These are phyloP conservation scores for Teunomyces pallodes DNA, from an alignment of 805 yeast genomes.

Conservation along the genomic window DNA sequence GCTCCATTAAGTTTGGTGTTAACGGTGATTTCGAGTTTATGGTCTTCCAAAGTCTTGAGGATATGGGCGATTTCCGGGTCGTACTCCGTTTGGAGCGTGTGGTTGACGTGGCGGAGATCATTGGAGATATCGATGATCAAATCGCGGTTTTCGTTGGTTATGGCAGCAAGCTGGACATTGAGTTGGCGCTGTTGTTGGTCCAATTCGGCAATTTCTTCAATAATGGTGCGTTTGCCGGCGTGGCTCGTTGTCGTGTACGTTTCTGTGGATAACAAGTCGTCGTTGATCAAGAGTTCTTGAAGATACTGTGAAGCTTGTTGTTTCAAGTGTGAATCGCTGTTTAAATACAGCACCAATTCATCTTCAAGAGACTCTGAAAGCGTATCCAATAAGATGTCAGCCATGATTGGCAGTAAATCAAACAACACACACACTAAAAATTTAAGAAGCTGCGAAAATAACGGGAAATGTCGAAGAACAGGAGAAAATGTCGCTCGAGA, in stretches of 20 bases:
- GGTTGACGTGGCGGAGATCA: constrained; percentile 30
- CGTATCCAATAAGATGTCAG: constrained; percentile 32
- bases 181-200: constrained; percentile 53
- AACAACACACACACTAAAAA: neutral
- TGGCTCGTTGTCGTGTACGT: constrained; percentile 38
- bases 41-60: constrained; percentile 10
- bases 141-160: constrained; percentile 42
- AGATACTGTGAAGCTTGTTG: constrained; percentile 29
- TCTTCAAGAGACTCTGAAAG: constrained; percentile 28
- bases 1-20: constrained; percentile 21
- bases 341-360: constrained; percentile 16
- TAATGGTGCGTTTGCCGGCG: constrained; percentile 35
- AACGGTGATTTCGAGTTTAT: constrained; percentile 15
- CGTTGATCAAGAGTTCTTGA: constrained; percentile 45
- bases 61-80: constrained; percentile 14
- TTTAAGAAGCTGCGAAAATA: no score
- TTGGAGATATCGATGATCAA: constrained; percentile 42
- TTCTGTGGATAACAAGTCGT: constrained; percentile 46
- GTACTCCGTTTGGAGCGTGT: constrained; percentile 15
- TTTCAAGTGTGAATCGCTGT: constrained; percentile 16
- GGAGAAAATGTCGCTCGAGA: no score
- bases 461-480: no score
- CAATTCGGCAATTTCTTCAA: constrained; percentile 73
- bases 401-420: constrained; percentile 17
- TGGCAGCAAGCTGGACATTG: constrained; percentile 45